These are phyloP conservation scores for Myochromella boudieri DNA, from an alignment of 768 basidiomycete genomes.

Conservation along the genomic window DNA sequence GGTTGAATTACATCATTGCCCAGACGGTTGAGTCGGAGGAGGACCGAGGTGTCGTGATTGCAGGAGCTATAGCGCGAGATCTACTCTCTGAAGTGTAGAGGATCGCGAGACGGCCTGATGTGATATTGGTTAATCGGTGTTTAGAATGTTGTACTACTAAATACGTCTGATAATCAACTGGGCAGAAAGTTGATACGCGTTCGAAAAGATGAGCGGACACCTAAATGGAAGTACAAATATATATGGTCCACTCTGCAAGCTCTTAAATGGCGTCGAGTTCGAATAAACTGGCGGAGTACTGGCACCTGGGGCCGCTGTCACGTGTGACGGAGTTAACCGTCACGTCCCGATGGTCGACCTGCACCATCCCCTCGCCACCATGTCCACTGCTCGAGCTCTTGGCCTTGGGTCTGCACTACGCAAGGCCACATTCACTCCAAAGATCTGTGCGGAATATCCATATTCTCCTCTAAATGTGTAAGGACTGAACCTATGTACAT, in stretches of 20 bases:
- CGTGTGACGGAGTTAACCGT: no score
- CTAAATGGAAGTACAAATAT: no score
- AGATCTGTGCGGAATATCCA: constrained; percentile 28
- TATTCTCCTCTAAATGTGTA: not conserved
- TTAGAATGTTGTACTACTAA: no score
- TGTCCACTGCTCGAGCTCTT: constrained; percentile 51
- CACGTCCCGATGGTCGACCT: constrained; percentile 9
- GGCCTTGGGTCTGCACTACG: constrained; percentile 60
- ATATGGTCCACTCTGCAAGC: no score
- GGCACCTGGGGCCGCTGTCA: no score
- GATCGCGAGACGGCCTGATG: not conserved
- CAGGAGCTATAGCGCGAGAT: constrained; percentile 35
- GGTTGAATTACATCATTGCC: constrained; percentile 21
- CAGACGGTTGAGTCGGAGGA: constrained; percentile 24
- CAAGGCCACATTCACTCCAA: constrained; percentile 43
- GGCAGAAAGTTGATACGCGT: no score
- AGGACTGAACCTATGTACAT: not conserved
- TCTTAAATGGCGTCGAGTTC: no score
- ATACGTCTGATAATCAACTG: no score
- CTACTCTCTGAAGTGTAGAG: constrained; percentile 18
- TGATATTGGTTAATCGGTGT: no score
- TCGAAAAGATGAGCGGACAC: no score
- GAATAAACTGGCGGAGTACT: no score
- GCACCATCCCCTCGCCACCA: constrained; percentile 17
- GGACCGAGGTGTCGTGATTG: constrained; percentile 29